Conservation (phyloP, 257 asterid species). For the Forsythia suspensa region DNA sequence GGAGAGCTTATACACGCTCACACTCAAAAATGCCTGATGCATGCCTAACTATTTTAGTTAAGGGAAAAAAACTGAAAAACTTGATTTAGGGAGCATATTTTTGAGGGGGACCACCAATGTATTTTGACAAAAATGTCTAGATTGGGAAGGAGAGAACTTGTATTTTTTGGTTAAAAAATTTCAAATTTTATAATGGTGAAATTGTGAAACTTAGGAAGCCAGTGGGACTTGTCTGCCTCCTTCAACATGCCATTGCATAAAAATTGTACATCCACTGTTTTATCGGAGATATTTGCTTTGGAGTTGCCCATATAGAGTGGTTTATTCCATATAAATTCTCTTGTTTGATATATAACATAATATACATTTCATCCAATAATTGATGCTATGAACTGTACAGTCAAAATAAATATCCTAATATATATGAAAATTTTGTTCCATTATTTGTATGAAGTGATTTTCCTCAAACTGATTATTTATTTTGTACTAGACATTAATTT, state of each 20-base stretch:
- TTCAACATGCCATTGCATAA: background rate
- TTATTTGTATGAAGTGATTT: background rate
- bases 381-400: background rate
- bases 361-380: background rate
- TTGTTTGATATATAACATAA: background rate
- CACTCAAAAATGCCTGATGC: background rate
- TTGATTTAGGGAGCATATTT: background rate
- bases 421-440: background rate
- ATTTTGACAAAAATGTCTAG: background rate
- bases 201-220: background rate
- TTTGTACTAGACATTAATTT: background rate
- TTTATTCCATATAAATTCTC: background rate
- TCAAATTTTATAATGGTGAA: background rate
- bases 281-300: background rate
- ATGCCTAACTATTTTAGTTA: background rate
- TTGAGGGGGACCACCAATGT: background rate
- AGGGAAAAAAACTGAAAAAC: background rate
- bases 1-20: constrained; percentile 3
- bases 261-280: background rate
- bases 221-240: background rate
- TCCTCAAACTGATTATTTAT: background rate
- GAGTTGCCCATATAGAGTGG: background rate
- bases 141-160: background rate
- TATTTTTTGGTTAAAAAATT: background rate
- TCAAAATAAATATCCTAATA: background rate